phyloP scores from a whole-genome alignment of 345 rosid species.

The Euphorbia lathyris region DNA sequence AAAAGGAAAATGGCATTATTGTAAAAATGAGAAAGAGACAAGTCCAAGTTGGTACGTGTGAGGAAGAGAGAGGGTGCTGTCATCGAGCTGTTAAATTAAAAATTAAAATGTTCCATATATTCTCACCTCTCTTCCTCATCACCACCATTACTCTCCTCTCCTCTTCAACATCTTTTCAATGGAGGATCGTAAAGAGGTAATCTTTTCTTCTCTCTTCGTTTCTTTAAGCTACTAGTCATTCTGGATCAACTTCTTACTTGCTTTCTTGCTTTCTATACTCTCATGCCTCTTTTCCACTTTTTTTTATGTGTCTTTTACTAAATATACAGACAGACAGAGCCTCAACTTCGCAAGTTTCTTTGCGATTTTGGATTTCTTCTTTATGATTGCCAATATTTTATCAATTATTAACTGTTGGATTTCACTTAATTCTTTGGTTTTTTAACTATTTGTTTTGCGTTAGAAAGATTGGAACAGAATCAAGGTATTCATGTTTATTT shows the following conservation, averaged over 20 bases:
- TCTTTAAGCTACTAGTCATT: too few relatives aligned
- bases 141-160: neutral
- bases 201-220: neutral
- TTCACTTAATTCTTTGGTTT: neutral
- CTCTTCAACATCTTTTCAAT: neutral
- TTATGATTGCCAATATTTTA: too few relatives aligned
- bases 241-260: neutral
- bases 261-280: neutral
- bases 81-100: too few relatives aligned
- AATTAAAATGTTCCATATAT: too few relatives aligned
- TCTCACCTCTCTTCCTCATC: neutral
- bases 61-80: too few relatives aligned
- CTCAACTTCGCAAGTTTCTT: neutral
- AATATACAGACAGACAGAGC: too few relatives aligned
- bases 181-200: slow-evolving; percentile 31
- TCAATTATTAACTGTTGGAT: neutral
- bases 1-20: too few relatives aligned
- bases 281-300: neutral
- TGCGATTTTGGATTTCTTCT: neutral
- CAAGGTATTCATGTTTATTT: neutral
- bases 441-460: neutral
- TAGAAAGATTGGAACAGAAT: neutral
- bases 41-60: too few relatives aligned
- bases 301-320: neutral
- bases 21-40: too few relatives aligned